Conservation (phyloP, 176 grass and related monocot genomes). For the Eleusine coracana region DNA sequence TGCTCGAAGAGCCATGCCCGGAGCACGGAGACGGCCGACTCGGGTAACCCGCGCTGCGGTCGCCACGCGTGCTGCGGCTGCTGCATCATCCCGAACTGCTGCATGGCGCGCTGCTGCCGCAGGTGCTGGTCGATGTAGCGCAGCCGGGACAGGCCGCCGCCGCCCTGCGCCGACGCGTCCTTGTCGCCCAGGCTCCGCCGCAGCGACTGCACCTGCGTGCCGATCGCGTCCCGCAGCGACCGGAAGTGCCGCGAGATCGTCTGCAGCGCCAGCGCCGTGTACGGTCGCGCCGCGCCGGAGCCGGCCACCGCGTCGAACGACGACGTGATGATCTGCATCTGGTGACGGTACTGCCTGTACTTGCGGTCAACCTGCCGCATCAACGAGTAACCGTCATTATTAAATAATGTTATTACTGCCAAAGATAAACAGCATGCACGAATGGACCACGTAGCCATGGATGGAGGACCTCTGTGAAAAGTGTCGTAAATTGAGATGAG, state of each 20-base stretch:
- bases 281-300: conserved; percentile 65
- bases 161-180: conserved; percentile 46
- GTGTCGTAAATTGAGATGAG: background rate
- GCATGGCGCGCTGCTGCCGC: conserved; percentile 89
- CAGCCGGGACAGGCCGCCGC: conserved; percentile 68
- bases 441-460: conserved; percentile 20
- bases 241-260: conserved; percentile 93
- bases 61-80: conserved; percentile 82
- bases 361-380: conserved; percentile 63
- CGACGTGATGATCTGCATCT: conserved; percentile 82
- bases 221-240: conserved; percentile 83
- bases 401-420: background rate
- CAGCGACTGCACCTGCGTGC: conserved; percentile 62
- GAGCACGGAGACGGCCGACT: conserved; percentile 88
- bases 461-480: background rate
- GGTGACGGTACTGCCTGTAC: conserved; percentile 89
- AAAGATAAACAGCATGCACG: background rate
- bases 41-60: conserved; percentile 85
- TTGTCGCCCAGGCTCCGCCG: conserved; percentile 76
- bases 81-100: conserved; percentile 98
- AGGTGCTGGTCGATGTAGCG: conserved; percentile 90
- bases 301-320: conserved; percentile 73
- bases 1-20: conserved; percentile 97
- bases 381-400: background rate
- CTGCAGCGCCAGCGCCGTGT: conserved; percentile 85